Conservation (phyloP, 495 filamentous ascomycete genomes). For the Xylaria castorea region DNA sequence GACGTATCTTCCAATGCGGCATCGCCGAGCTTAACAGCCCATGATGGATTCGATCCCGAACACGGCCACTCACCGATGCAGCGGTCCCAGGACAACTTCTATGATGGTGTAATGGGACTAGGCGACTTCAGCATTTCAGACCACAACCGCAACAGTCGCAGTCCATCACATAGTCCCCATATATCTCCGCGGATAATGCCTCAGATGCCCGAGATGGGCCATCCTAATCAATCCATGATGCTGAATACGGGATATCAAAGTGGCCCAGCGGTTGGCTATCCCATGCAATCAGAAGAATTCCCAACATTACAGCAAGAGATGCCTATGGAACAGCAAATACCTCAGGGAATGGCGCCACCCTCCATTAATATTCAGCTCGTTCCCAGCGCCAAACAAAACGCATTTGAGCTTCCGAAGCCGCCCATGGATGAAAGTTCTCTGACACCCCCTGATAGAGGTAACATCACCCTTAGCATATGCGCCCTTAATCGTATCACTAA, state of each 20-base stretch:
- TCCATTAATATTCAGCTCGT: constrained; percentile 95
- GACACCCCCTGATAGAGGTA: constrained; percentile 86
- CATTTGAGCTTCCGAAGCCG: constrained; percentile 73
- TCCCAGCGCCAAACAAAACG: constrained; percentile 70
- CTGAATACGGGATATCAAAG: constrained; percentile 36
- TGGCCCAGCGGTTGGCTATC: constrained; percentile 48
- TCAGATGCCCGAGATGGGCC: constrained; percentile 63
- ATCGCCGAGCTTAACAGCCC: constrained; percentile 80
- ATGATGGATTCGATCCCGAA: constrained; percentile 81
- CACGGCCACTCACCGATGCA: constrained; percentile 82
- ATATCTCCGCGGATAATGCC: constrained; percentile 83
- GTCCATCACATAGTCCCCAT: constrained; percentile 83
- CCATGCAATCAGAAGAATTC: constrained; percentile 69
- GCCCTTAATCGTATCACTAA: constrained; percentile 10
- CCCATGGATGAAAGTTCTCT: constrained; percentile 75
- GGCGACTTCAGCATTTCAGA: constrained; percentile 85
- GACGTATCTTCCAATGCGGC: constrained; percentile 80
- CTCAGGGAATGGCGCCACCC: constrained; percentile 79
- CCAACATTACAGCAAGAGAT: constrained; percentile 57
- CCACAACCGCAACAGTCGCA: constrained; percentile 65
- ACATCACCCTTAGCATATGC: constrained; percentile 35
- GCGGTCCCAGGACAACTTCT: constrained; percentile 74
- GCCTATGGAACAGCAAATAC: constrained; percentile 58
- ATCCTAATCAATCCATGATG: constrained; percentile 43
- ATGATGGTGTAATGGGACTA: constrained; percentile 78